A percentile compares a stretch with the other conserved stretches of the same genome.
phyloP scores from a whole-genome alignment of 768 basidiomycete species.

The Xanthoconium purpureum region DNA sequence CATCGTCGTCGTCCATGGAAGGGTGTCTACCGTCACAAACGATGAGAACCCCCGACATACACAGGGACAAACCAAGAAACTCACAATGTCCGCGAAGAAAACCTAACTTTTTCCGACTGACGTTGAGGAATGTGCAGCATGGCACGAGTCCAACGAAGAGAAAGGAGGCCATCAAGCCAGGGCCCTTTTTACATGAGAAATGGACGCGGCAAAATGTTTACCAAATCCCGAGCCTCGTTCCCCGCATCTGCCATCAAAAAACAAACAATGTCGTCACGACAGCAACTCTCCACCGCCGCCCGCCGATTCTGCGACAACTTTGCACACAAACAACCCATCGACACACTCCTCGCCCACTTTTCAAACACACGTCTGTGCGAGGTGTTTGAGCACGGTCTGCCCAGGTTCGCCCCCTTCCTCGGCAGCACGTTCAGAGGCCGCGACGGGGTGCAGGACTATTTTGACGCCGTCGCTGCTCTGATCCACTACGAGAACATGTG shows the following conservation, averaged over 20 bases:
- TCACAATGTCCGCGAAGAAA: slow-evolving; percentile 8
- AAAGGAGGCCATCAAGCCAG: neutral
- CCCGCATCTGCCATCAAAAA: too few species aligned
- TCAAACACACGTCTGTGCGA: slow-evolving; percentile 42
- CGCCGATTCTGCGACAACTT: slow-evolving; percentile 52
- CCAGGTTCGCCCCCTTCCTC: slow-evolving; percentile 56
- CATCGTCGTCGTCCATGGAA: slow-evolving; percentile 4
- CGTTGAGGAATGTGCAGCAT: slow-evolving; percentile 1
- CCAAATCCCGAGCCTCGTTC: neutral
- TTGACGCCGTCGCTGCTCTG: slow-evolving; percentile 43
- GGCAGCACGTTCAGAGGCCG: slow-evolving; percentile 48
- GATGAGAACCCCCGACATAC: slow-evolving; percentile 8
- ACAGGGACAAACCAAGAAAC: neutral
- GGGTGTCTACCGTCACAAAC: slow-evolving; percentile 3
- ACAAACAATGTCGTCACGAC: slow-evolving; percentile 5
- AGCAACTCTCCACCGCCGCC: slow-evolving; percentile 43
- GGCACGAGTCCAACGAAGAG: neutral
- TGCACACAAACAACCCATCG: slow-evolving; percentile 39
- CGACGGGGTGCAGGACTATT: slow-evolving; percentile 46
- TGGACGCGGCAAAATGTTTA: neutral
- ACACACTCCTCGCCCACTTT: slow-evolving; percentile 49
- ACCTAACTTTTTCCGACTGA: neutral
- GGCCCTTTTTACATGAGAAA: neutral
- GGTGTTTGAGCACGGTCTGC: slow-evolving; percentile 55
- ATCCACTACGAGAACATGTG: slow-evolving; percentile 50